Evolutionary conservation across 148 eudicot species (phyloP).

Genomic region (Linanthus parryae): DNA sequence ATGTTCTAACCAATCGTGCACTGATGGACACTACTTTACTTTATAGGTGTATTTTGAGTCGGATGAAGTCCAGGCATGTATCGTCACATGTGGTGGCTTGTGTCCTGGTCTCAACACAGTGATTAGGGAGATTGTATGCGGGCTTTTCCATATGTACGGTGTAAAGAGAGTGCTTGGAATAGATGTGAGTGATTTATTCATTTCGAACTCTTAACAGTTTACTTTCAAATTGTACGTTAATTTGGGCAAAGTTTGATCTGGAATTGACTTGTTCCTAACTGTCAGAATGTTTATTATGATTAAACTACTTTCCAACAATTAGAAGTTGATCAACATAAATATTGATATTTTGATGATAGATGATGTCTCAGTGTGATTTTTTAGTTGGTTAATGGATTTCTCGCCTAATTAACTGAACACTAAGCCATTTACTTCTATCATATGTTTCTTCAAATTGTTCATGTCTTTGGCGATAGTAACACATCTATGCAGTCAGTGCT

Average conservation of each 20-base stretch:
- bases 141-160: slow-evolving; percentile 77
- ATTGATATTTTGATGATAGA: too few relatives aligned
- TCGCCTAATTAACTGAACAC: too few relatives aligned
- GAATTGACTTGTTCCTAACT: too few relatives aligned
- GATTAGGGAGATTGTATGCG: slow-evolving; percentile 76
- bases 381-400: too few relatives aligned
- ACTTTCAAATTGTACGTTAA: background rate
- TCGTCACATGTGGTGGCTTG: slow-evolving; percentile 83
- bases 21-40: background rate
- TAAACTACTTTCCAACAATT: too few relatives aligned
- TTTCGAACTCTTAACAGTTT: background rate
- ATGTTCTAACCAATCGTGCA: background rate
- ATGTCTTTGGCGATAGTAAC: too few relatives aligned
- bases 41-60: slow-evolving; percentile 63
- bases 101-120: slow-evolving; percentile 93
- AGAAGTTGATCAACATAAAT: too few relatives aligned
- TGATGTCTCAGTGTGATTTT: too few relatives aligned
- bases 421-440: too few relatives aligned
- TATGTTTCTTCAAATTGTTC: too few relatives aligned
- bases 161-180: slow-evolving; percentile 63
- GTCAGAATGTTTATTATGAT: too few relatives aligned
- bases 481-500: too few relatives aligned
- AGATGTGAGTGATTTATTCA: slow-evolving; percentile 39
- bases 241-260: background rate
- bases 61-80: slow-evolving; percentile 77